A percentile compares a stretch with the other conserved stretches of the same genome.
Evolutionary conservation across 2,329 filamentous ascomycete species (phyloP).

Genomic region (Sporothrix humicola): DNA sequence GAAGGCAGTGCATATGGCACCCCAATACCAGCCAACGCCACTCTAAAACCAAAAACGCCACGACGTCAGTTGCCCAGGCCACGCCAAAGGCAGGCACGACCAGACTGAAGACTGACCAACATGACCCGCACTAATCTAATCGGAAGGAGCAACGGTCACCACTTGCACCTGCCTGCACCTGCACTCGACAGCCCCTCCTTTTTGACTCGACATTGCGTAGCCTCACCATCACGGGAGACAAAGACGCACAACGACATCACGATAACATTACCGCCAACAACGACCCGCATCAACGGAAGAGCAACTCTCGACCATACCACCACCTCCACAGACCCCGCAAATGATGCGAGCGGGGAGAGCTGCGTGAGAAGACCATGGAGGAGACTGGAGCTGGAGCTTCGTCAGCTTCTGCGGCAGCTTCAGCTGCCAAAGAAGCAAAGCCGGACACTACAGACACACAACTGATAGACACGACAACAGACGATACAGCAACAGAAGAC

Average conservation of each 20-base stretch:
- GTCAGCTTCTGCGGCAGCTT: not conserved
- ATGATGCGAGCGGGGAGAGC: constrained; percentile 21
- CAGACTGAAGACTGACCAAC: not conserved
- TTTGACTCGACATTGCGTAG: not conserved
- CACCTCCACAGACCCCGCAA: not conserved
- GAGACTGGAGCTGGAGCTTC: constrained; percentile 11
- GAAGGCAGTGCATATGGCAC: not conserved
- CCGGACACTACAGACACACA: not conserved
- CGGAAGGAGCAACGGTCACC: not conserved
- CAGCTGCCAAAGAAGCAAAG: not conserved
- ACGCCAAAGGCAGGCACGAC: not conserved
- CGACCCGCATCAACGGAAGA: not conserved
- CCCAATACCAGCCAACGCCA: not conserved
- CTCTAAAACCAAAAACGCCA: not conserved
- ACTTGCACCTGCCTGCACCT: too few relatives aligned
- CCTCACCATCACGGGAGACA: not conserved
- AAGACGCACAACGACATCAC: not conserved
- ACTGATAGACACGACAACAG: not conserved
- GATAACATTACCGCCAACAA: not conserved
- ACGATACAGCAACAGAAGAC: not conserved
- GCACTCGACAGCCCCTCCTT: constrained; percentile 10
- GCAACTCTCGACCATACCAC: not conserved
- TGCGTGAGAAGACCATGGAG: constrained; percentile 19
- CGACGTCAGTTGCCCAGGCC: constrained; percentile 29
- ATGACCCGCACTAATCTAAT: too few relatives aligned